Base-by-base conservation (phyloP, 2,329 filamentous ascomycete genomes). In the Chrysoporthe austroafricana region DNA sequence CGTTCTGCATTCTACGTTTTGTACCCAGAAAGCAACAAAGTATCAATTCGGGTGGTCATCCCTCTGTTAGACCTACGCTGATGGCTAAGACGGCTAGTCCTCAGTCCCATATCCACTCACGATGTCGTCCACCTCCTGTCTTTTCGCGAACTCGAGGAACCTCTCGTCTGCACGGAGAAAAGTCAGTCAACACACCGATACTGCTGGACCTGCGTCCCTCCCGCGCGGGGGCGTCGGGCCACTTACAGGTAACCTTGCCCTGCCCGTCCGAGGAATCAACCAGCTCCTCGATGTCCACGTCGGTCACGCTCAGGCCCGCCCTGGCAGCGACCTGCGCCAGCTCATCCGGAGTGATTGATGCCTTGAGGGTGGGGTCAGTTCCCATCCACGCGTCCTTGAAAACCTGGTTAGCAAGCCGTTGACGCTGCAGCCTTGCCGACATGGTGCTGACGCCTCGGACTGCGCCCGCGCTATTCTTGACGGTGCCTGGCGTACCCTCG, bases 171-270 rank as follows among this genome's bases (percentile, higher is more conserved):
- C n/a, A 68, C 18, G 65, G 43, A 58, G 66, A 34, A 68, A 54
- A 8, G 50, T 14, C 14, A 18, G 44, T 34, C 26, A 48, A 18
- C 36, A 11, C 18, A 62, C 16, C n/a, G 21, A 42, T 21, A 43
- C 11, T 32, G 26, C 26, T 50, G 36, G 18, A 3, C 11, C 36
- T 44, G 6, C 39, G 11, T 6, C 16, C 56, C 16, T 46, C 8
- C n/a, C 62, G 13, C 8, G 6, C 2, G 21, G 8, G 7, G 8
- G 7, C n/a, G 18, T 6, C 14, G 7, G 6, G 11, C 4, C 21
- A 73, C 78, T 77, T 66, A 79, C 78, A 79, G 58, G 71, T 75
- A 57, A 79, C 74, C 65, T 76, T 78, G 21, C 76, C 76, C 62
- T 78, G 74, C 2, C 76, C 77, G 68, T 78, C 76, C 1, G 78